These are phyloP conservation scores for Pseudogymnoascus sp. DNA, from an alignment of 2,329 filamentous ascomycete genomes.

Conservation along the genomic window DNA sequence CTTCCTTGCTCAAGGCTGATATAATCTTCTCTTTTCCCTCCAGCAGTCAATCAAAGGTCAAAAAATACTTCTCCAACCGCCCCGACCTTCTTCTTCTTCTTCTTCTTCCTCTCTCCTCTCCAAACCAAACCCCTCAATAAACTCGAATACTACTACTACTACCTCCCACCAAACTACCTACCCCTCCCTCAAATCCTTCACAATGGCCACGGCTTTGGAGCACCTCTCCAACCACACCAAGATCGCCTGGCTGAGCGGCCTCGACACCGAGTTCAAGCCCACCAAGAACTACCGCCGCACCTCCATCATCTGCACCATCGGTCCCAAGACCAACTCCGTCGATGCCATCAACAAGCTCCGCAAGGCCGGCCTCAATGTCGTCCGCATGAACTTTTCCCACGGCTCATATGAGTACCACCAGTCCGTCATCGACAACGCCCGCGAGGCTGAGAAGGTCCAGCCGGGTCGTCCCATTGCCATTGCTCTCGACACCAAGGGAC, in stretches of 20 bases:
- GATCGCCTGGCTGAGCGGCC: slow-evolving; percentile 56
- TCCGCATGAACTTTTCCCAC: slow-evolving; percentile 99
- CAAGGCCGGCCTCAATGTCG: slow-evolving; percentile 86
- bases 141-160: not conserved
- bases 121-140: not conserved
- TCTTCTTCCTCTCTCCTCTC: not conserved
- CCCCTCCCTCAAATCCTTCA: slow-evolving; percentile 12
- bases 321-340: slow-evolving; percentile 96
- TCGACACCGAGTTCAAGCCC: slow-evolving; percentile 84
- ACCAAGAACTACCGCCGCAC: slow-evolving; percentile 88
- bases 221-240: slow-evolving; percentile 71
- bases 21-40: not conserved
- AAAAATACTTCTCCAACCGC: not conserved
- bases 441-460: slow-evolving; percentile 70
- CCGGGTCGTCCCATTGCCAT: slow-evolving; percentile 85
- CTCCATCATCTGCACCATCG: slow-evolving; percentile 98
- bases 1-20: not conserved
- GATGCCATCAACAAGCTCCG: slow-evolving; percentile 95
- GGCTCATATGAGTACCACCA: slow-evolving; percentile 95
- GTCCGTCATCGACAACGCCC: slow-evolving; percentile 93
- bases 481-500: slow-evolving; percentile 77
- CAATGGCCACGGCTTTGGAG: slow-evolving; percentile 61
- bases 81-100: not conserved
- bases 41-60: not conserved
- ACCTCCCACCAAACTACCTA: not conserved